Evolutionary conservation across 495 filamentous ascomycete genomes (phyloP).

Genomic region (Pyrenula aspistea): DNA sequence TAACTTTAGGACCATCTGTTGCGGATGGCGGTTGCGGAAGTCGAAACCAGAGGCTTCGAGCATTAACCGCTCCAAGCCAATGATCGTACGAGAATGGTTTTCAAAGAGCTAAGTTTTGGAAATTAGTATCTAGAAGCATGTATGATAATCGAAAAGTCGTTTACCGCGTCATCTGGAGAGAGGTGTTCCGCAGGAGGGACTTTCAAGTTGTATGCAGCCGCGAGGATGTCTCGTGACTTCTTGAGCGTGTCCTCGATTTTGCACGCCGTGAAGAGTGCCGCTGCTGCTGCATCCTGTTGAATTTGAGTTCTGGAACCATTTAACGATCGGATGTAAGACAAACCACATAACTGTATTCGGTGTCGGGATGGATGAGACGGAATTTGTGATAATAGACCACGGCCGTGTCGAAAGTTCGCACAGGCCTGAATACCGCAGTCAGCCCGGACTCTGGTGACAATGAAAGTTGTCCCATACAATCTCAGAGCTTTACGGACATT

Average conservation of each 20-base stretch:
- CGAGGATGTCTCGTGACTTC: conserved; percentile 87
- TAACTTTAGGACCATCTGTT: conserved; percentile 72
- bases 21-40: conserved; percentile 81
- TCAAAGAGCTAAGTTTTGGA: conserved; percentile 56
- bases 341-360: conserved; percentile 51
- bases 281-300: conserved; percentile 66
- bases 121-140: neutral
- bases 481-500: conserved; percentile 58
- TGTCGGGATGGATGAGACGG: conserved; percentile 63
- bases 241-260: conserved; percentile 97
- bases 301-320: neutral
- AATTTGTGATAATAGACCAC: conserved; percentile 83
- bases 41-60: conserved; percentile 91
- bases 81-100: conserved; percentile 56
- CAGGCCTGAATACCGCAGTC: conserved; percentile 39
- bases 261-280: conserved; percentile 81
- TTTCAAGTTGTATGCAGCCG: conserved; percentile 79
- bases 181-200: conserved; percentile 57
- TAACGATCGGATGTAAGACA: neutral
- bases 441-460: conserved; percentile 3
- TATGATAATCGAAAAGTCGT: conserved; percentile 4
- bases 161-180: conserved; percentile 73
- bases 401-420: conserved; percentile 76
- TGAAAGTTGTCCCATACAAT: conserved; percentile 39
- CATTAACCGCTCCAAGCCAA: conserved; percentile 83